Conservation (phyloP, 345 rosid genomes). For the Eucalyptus erythrocorys region DNA sequence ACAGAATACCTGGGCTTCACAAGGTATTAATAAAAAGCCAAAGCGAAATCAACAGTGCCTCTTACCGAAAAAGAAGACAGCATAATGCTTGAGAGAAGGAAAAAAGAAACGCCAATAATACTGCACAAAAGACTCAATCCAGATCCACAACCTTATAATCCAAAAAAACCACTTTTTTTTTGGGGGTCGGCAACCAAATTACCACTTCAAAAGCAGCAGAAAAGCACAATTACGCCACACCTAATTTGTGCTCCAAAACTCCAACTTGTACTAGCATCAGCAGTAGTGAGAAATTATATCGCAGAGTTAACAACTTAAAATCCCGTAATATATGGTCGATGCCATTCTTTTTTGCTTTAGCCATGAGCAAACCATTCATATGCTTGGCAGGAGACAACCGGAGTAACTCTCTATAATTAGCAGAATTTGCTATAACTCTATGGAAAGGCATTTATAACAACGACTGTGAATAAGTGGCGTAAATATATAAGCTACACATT, state of each 20-base stretch:
- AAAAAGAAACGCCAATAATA: background rate
- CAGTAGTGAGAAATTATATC: background rate
- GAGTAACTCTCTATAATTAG: background rate
- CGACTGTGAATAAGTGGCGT: background rate
- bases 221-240: background rate
- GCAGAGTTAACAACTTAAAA: background rate
- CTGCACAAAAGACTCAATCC: background rate
- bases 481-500: background rate
- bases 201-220: background rate
- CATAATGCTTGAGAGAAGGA: background rate
- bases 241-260: background rate
- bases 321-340: background rate
- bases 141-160: background rate
- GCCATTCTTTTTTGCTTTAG: background rate
- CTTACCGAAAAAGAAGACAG: background rate
- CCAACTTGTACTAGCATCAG: background rate
- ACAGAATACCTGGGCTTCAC: background rate
- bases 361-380: background rate
- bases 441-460: background rate
- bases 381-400: background rate
- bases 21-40: background rate
- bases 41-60: background rate
- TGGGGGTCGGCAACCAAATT: background rate
- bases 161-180: background rate
- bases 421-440: background rate